phyloP scores from a whole-genome alignment of 805 yeast genomes.

The Metschnikowia drakensbergensis region DNA sequence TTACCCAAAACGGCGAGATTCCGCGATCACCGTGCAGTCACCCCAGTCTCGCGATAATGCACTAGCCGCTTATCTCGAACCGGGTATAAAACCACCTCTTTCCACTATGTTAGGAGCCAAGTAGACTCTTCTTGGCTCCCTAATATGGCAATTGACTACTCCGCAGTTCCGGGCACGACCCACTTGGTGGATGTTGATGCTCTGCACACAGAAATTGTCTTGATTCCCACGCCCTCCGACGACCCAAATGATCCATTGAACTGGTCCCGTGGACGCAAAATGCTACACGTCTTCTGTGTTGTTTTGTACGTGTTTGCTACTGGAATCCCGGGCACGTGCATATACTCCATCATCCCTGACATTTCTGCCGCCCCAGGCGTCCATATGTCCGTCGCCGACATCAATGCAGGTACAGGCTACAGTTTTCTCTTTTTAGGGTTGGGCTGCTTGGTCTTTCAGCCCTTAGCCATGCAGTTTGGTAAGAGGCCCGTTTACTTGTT shows the following conservation, averaged over 20 bases:
- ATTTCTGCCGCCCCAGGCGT: slow-evolving; percentile 15
- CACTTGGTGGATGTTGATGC: slow-evolving; percentile 45
- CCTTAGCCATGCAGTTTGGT: slow-evolving; percentile 48
- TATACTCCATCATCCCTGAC: slow-evolving; percentile 16
- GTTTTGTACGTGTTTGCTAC: slow-evolving; percentile 34
- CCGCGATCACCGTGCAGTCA: no score
- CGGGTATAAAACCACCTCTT: no score
- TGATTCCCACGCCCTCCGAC: slow-evolving; percentile 63
- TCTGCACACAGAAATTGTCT: slow-evolving; percentile 39
- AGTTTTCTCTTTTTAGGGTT: slow-evolving; percentile 19
- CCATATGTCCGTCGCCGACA: slow-evolving; percentile 13
- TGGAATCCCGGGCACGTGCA: slow-evolving; percentile 27
- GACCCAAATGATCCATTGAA: slow-evolving; percentile 70
- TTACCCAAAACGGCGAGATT: no score
- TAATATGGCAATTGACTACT: slow-evolving; percentile 8
- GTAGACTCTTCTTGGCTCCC: no score
- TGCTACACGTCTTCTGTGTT: slow-evolving; percentile 42
- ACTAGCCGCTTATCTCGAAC: no score
- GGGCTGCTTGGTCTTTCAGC: slow-evolving; percentile 50
- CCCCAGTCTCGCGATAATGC: no score
- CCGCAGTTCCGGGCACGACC: slow-evolving; percentile 47
- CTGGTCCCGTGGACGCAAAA: slow-evolving; percentile 52
- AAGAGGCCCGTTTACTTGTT: slow-evolving; percentile 43
- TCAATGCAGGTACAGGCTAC: slow-evolving; percentile 18
- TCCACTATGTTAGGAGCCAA: no score